Conservation (phyloP, 257 asterid genomes). For the Solanum sitiens region DNA sequence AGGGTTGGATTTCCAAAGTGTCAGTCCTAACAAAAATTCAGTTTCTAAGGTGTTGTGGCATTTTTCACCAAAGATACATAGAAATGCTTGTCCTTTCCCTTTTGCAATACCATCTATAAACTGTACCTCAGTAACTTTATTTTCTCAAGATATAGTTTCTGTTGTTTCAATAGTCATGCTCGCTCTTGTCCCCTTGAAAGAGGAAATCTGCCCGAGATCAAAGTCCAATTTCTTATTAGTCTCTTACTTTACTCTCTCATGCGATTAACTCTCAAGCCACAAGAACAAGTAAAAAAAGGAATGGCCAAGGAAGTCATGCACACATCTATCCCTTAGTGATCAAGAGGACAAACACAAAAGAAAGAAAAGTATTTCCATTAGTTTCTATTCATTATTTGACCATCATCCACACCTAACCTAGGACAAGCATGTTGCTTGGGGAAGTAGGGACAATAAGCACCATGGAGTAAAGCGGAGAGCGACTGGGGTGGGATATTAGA, state of each 20-base stretch:
- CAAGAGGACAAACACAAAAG: not conserved
- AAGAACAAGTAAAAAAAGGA: not conserved
- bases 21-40: not conserved
- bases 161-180: not conserved
- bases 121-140: not conserved
- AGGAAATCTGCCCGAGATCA: not conserved
- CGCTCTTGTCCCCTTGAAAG: not conserved
- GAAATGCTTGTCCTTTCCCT: not conserved
- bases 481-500: not conserved
- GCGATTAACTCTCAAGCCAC: not conserved
- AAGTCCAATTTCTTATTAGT: not conserved
- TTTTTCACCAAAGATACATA: not conserved
- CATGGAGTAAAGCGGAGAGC: not conserved
- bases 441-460: not conserved
- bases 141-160: not conserved
- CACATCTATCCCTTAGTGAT: not conserved
- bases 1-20: not conserved
- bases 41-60: not conserved
- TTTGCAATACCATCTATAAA: not conserved
- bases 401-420: not conserved
- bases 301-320: not conserved
- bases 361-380: not conserved
- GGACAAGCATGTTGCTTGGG: not conserved
- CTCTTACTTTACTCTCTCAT: not conserved
- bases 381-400: not conserved